These are phyloP conservation scores for Starmerella asiatica DNA, from an alignment of 805 yeast species.

Conservation along the genomic window DNA sequence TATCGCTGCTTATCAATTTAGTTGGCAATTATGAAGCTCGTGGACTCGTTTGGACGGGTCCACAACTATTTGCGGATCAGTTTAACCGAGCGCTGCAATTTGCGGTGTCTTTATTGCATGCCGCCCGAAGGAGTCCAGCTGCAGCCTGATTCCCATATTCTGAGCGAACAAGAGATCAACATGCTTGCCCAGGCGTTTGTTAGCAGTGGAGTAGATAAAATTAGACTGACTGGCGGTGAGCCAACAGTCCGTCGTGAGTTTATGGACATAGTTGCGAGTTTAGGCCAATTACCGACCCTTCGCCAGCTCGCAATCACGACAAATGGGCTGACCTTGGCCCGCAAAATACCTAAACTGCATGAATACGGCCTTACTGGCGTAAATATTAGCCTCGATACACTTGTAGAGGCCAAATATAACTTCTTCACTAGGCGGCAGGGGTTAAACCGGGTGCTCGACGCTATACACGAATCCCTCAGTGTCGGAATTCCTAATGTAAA, in stretches of 20 bases:
- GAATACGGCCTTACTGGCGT: slow-evolving; percentile 35
- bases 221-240: slow-evolving; percentile 44
- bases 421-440: slow-evolving; percentile 41
- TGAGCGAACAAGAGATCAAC: slow-evolving; percentile 35
- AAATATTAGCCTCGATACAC: slow-evolving; percentile 38
- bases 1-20: neutral
- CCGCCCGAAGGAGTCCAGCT: slow-evolving; percentile 44
- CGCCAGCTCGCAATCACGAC: slow-evolving; percentile 40
- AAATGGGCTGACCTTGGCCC: slow-evolving; percentile 38
- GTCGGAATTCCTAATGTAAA: slow-evolving; percentile 36
- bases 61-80: slow-evolving; percentile 41
- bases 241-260: slow-evolving; percentile 42
- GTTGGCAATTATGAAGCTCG: slow-evolving; percentile 22
- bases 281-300: slow-evolving; percentile 32
- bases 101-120: slow-evolving; percentile 39
- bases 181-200: slow-evolving; percentile 35
- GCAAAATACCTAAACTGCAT: slow-evolving; percentile 35
- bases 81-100: slow-evolving; percentile 39
- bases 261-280: slow-evolving; percentile 31
- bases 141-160: slow-evolving; percentile 31
- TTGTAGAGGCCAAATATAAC: slow-evolving; percentile 38
- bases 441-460: slow-evolving; percentile 32
- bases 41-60: slow-evolving; percentile 32
- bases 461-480: slow-evolving; percentile 34
- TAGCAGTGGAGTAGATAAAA: slow-evolving; percentile 37